These are phyloP conservation scores for Macrocystidia cucumis DNA, from an alignment of 1,284 basidiomycete genomes.

Conservation along the genomic window DNA sequence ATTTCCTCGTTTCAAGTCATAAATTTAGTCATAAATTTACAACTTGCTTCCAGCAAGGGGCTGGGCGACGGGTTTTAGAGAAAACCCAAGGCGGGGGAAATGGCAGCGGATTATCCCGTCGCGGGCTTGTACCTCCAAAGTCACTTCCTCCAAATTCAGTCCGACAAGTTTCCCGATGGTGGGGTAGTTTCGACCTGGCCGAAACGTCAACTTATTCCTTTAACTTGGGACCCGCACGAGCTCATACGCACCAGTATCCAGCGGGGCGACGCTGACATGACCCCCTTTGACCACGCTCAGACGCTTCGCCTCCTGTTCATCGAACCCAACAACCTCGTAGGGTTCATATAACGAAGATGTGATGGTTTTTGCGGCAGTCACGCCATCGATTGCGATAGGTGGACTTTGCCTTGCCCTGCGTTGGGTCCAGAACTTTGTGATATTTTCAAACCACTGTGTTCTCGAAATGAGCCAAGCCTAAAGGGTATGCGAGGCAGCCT, in stretches of 20 bases:
- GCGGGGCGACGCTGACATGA: slow-evolving; percentile 35
- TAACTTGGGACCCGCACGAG: not conserved
- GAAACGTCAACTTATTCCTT: slow-evolving; percentile 3
- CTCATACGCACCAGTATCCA: slow-evolving; percentile 36
- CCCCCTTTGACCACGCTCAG: slow-evolving; percentile 31
- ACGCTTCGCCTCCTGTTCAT: slow-evolving; percentile 32
- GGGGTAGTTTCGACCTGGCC: slow-evolving; percentile 27
- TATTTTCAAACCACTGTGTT: slow-evolving; percentile 36
- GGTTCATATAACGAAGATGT: slow-evolving; percentile 27
- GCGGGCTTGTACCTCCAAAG: slow-evolving; percentile 35
- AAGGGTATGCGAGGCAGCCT: not conserved
- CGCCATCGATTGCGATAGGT: slow-evolving; percentile 25
- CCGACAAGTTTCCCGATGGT: slow-evolving; percentile 43
- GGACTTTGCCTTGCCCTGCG: slow-evolving; percentile 18
- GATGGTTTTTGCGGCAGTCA: slow-evolving; percentile 37
- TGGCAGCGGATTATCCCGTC: slow-evolving; percentile 37
- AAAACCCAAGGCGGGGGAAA: slow-evolving; percentile 40
- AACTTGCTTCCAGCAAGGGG: slow-evolving; percentile 16
- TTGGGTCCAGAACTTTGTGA: slow-evolving; percentile 26
- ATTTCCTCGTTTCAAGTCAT: no score
- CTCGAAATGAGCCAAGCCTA: not conserved
- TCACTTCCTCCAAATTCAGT: slow-evolving; percentile 39
- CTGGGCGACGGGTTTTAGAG: no score
- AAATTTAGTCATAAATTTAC: slow-evolving; percentile 12
- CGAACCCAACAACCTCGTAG: slow-evolving; percentile 34